Evolutionary conservation across 306 rosid genomes (phyloP).

Genomic region (Luffa acutangula): DNA sequence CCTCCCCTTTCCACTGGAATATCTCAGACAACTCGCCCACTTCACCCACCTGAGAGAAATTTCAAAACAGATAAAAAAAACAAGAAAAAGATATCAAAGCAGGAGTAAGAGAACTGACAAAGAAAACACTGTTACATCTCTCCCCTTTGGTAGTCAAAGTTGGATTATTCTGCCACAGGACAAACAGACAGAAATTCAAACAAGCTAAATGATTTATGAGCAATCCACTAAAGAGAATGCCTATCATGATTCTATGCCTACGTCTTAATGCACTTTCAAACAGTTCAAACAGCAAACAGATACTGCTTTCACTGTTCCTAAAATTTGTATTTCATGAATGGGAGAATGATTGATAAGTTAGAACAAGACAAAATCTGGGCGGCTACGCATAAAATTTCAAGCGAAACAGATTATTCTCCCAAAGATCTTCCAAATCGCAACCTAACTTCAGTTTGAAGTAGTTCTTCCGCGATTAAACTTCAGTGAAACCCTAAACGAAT

Average conservation of each 20-base stretch:
- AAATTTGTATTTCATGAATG: neutral
- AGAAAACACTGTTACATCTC: neutral
- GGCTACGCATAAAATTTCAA: neutral
- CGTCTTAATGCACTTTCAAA: neutral
- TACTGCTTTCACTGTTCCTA: neutral
- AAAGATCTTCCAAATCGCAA: neutral
- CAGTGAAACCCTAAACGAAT: neutral
- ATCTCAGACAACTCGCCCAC: constrained; percentile 10
- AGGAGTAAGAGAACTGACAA: neutral
- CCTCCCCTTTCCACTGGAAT: constrained; percentile 15
- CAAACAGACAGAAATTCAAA: neutral
- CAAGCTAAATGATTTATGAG: neutral
- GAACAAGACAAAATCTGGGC: neutral
- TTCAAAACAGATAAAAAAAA: neutral
- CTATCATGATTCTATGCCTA: neutral
- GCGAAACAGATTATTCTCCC: neutral
- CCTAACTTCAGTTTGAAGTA: neutral
- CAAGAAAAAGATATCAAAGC: neutral
- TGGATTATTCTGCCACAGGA: neutral
- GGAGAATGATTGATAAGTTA: neutral
- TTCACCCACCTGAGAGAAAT: constrained; percentile 2
- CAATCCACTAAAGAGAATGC: neutral
- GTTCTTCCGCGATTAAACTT: neutral
- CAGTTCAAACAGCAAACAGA: neutral
- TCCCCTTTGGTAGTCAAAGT: neutral